Base-by-base conservation (phyloP, 441 rosid genomes). In the Syzygium syzygioides region DNA sequence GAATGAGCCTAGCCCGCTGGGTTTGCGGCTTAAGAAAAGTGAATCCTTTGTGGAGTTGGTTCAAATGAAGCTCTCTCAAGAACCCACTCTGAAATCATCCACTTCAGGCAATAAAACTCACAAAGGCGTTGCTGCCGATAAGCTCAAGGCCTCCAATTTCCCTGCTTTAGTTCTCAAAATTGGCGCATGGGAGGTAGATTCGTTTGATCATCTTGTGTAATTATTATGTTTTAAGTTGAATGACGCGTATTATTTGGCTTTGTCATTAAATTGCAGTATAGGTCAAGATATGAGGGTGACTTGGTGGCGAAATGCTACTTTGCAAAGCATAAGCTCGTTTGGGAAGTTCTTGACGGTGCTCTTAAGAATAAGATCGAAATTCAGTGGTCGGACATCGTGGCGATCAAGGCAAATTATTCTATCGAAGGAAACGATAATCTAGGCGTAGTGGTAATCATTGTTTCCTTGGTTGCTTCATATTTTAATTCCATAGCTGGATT, bases 261-360 rank as follows among this genome's bases (percentile, higher is more conserved):
- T 32, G n/a, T 84, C 59, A 26, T 85, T 52, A 71, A 55, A 26
- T 55, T 88, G 92, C 89, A 93, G 94, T 93, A 92, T 88, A 91
- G 90, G 86, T 92, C 94, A 10, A 92, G 91, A 89, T 87, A 93
- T 26, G 95, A 92, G 86, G 94, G 93, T n/a, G 95, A 95, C 87
- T 91, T 95, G 93, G 95, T 94, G 87, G 95, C 91, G 1, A 95
- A 94, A 87, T 94, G 94, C 85, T 94, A 95, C 89, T 95, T 93
- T 90, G 95, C 94, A 3, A 94, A 94, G 93, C 94, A 93, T 88
- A 95, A 94, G 90, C 94, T 95, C 28, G 96, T 94, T n/a, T 95
- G 97, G 97, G 96, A 94, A 90, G 94, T 92, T 85, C 94, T 95
- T 56, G 95, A 94, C 87, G 96, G 95, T 55, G 94, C 94, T 83